These are phyloP conservation scores for Dactylellina sp. DNA, from an alignment of 2,329 filamentous ascomycete species.

Conservation along the genomic window DNA sequence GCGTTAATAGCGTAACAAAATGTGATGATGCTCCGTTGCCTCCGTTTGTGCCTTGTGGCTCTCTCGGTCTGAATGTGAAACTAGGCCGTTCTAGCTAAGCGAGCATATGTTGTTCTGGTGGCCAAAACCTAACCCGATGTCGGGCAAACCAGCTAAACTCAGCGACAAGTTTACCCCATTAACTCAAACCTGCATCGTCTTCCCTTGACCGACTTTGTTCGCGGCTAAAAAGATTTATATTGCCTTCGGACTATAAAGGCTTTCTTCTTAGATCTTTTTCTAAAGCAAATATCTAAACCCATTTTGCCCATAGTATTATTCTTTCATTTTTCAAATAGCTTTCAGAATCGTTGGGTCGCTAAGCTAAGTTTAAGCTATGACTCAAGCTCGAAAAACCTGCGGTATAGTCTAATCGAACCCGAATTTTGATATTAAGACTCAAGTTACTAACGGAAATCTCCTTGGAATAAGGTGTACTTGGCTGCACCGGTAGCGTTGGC, in stretches of 20 bases:
- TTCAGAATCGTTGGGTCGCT: not conserved
- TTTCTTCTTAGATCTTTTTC: not conserved
- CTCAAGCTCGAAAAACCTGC: conserved; percentile 50
- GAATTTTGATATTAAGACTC: not conserved
- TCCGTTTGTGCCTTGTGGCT: not conserved
- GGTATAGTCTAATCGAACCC: conserved; percentile 19
- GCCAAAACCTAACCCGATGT: conserved; percentile 53
- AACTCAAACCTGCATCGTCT: conserved; percentile 29
- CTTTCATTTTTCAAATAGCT: not conserved
- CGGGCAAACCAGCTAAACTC: conserved; percentile 28
- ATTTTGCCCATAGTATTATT: not conserved
- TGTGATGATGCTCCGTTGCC: not conserved
- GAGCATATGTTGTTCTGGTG: conserved; percentile 22
- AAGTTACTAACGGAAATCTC: conserved; percentile 14
- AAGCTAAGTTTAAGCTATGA: conserved; percentile 16
- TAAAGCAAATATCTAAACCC: not conserved
- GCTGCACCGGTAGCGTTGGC: conserved; percentile 92
- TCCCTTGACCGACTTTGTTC: conserved; percentile 8
- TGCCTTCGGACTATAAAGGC: not conserved
- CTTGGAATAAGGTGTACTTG: conserved; percentile 74
- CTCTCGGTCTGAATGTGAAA: not conserved
- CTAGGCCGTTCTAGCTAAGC: not conserved
- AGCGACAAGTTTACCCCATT: conserved; percentile 9
- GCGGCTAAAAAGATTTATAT: conserved; percentile 35
- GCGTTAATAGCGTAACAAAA: not conserved